phyloP scores from a whole-genome alignment of 306 rosid genomes.

The Cicer yamashitae region DNA sequence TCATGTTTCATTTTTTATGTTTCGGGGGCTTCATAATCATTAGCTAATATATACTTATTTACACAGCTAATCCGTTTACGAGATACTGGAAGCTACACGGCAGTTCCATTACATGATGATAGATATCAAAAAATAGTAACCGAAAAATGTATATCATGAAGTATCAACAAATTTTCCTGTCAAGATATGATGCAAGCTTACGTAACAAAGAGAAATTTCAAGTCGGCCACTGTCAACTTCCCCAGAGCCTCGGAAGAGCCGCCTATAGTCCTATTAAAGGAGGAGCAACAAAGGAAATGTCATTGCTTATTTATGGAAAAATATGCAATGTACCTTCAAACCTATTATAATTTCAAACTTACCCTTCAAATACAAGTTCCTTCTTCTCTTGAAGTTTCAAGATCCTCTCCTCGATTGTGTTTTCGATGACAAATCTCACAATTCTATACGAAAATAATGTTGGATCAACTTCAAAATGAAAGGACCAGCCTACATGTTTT shows the following conservation, averaged over 20 bases:
- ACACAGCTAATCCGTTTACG: not conserved
- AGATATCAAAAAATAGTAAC: conserved; percentile 7
- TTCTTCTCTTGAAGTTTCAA: conserved; percentile 89
- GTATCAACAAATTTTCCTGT: conserved; percentile 1
- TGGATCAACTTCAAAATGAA: conserved; percentile 10
- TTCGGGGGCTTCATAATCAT: not conserved
- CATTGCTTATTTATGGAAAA: conserved; percentile 19
- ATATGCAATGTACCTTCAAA: conserved; percentile 28
- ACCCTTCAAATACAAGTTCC: conserved; percentile 95
- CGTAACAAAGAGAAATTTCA: conserved; percentile 67
- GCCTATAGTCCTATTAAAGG: conserved; percentile 70
- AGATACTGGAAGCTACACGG: not conserved
- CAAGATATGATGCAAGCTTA: conserved; percentile 34
- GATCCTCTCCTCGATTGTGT: conserved; percentile 94
- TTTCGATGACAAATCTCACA: conserved; percentile 82
- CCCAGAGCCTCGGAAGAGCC: conserved; percentile 78
- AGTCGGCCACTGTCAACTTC: conserved; percentile 72
- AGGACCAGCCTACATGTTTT: not conserved
- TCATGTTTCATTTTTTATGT: not conserved
- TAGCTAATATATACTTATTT: not conserved
- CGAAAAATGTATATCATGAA: conserved; percentile 6
- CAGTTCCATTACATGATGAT: not conserved
- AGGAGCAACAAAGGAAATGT: conserved; percentile 7
- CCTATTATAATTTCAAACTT: conserved; percentile 36
- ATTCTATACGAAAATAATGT: conserved; percentile 55